phyloP scores from a whole-genome alignment of 768 basidiomycete genomes.

The Calocybe indica region DNA sequence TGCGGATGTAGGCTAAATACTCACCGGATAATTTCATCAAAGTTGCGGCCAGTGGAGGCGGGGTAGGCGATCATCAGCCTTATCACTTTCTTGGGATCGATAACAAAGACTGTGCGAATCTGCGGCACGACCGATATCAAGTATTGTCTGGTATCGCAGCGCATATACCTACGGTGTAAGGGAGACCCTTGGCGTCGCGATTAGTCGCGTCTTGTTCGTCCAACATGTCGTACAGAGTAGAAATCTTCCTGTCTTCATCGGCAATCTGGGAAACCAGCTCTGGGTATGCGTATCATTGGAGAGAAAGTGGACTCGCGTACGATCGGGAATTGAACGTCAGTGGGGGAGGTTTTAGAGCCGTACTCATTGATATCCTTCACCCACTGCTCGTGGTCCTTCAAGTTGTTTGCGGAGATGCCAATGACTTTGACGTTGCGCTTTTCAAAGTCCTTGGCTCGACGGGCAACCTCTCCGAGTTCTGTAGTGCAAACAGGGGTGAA shows the following conservation, averaged over 20 bases:
- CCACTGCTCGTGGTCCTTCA: constrained; percentile 84
- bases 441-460: constrained; percentile 77
- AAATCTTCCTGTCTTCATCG: constrained; percentile 81
- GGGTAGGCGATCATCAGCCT: constrained; percentile 89
- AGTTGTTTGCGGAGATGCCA: constrained; percentile 87
- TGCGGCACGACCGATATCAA: constrained; percentile 17
- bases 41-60: constrained; percentile 93
- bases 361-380: constrained; percentile 81
- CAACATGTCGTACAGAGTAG: constrained; percentile 91
- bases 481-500: constrained; percentile 96
- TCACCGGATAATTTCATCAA: constrained; percentile 54
- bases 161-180: constrained; percentile 68
- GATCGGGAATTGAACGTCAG: constrained; percentile 87
- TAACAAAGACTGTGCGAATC: constrained; percentile 95
- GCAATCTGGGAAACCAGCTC: constrained; percentile 59
- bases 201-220: constrained; percentile 94
- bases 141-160: not conserved
- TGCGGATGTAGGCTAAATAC: constrained; percentile 3
- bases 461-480: constrained; percentile 93
- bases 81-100: constrained; percentile 95
- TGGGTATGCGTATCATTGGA: not conserved
- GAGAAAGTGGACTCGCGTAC: constrained; percentile 35
- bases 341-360: constrained; percentile 64
- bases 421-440: constrained; percentile 91
- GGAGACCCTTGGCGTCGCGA: constrained; percentile 78